Conservation (phyloP, 139 green algal genomes). For the Chlorella sp. region DNA sequence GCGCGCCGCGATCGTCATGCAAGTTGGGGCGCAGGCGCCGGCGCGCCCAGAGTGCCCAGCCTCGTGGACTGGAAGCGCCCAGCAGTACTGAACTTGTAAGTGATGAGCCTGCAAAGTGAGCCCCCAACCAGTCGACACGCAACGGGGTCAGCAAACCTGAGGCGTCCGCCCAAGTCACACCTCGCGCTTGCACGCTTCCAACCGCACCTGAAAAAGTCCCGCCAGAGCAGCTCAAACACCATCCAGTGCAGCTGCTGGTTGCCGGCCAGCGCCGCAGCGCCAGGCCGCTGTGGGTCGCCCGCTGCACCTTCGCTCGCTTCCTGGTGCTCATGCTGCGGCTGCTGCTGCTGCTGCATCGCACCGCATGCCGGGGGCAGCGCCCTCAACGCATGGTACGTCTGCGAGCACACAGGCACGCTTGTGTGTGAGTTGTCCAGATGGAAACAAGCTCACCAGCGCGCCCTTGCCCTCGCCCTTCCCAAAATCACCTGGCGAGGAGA, state of each 20-base stretch:
- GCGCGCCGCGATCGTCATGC: no score
- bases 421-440: background rate
- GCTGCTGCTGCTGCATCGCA: constrained; percentile 10
- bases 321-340: background rate
- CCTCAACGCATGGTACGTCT: background rate
- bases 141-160: no score
- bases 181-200: no score
- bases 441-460: background rate
- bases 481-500: constrained; percentile 59
- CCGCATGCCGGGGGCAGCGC: background rate
- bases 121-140: no score
- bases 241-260: constrained; percentile 42
- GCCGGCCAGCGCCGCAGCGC: background rate
- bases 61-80: no score
- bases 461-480: background rate
- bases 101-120: no score
- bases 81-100: no score
- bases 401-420: background rate
- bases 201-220: constrained; percentile 72
- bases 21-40: no score
- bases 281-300: background rate
- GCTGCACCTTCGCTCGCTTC: background rate
- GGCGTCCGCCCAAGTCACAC: no score
- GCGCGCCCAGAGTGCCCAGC: no score
- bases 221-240: constrained; percentile 78